Evolutionary conservation across 2,329 filamentous ascomycete genomes (phyloP).

Genomic region (Lecanicillium sp.): DNA sequence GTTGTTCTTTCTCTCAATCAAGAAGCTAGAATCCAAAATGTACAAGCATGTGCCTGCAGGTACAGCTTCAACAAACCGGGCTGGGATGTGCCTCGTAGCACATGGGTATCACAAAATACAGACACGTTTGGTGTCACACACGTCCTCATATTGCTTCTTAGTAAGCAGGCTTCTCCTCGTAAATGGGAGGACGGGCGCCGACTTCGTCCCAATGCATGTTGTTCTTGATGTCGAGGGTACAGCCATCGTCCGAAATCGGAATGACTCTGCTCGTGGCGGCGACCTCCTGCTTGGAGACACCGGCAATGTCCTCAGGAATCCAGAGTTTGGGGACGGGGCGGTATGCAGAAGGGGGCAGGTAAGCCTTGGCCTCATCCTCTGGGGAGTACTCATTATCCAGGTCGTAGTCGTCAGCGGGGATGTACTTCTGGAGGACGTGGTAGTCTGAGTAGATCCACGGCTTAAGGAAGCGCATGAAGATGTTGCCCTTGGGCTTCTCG

Average conservation of each 20-base stretch:
- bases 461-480: constrained; percentile 58
- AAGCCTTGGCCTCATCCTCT: constrained; percentile 60
- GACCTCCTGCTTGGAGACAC: constrained; percentile 67
- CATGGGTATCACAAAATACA: constrained; percentile 13
- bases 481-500: constrained; percentile 41
- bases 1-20: too few relatives aligned
- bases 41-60: constrained; percentile 1
- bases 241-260: constrained; percentile 66
- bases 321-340: constrained; percentile 60
- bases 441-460: constrained; percentile 75
- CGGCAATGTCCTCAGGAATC: constrained; percentile 66
- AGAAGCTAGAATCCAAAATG: not conserved
- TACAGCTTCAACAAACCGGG: not conserved
- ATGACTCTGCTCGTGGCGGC: constrained; percentile 60
- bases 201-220: constrained; percentile 37
- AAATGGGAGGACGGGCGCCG: constrained; percentile 37
- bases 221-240: constrained; percentile 61
- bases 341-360: constrained; percentile 64
- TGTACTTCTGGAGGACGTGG: constrained; percentile 59
- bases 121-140: not conserved
- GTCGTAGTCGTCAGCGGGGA: constrained; percentile 50
- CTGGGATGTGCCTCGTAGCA: constrained; percentile 5
- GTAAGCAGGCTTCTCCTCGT: constrained; percentile 40
- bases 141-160: constrained; percentile 21
- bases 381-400: constrained; percentile 53